Conservation (phyloP, 2,329 filamentous ascomycete genomes). For the Sporothrix brunneoviolacea region DNA sequence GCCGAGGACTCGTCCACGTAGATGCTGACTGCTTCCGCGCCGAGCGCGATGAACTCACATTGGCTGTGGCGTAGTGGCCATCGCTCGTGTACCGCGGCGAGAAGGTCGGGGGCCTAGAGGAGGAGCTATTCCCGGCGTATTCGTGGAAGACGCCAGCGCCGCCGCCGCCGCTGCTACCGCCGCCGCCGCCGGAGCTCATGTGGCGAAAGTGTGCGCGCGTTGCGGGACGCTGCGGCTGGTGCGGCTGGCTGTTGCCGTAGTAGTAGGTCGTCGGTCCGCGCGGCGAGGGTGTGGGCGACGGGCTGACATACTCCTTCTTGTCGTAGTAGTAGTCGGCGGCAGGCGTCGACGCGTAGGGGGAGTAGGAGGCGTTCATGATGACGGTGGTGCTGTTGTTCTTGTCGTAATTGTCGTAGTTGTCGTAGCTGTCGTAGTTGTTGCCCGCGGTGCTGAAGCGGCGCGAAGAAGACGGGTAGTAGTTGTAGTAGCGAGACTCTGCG, state of each 20-base stretch:
- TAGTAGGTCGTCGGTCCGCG: slow-evolving; percentile 40
- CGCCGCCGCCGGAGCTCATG: slow-evolving; percentile 32
- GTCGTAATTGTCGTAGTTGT: background rate
- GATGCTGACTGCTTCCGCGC: slow-evolving; percentile 33
- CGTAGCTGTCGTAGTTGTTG: background rate
- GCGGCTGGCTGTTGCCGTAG: no score
- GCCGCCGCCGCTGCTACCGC: slow-evolving; percentile 26
- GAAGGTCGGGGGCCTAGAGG: slow-evolving; percentile 39
- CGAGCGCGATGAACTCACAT: slow-evolving; percentile 53
- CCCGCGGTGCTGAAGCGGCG: slow-evolving; percentile 4
- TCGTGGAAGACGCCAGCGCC: slow-evolving; percentile 30
- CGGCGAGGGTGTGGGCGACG: slow-evolving; percentile 52
- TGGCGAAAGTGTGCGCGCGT: slow-evolving; percentile 46
- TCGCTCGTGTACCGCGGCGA: slow-evolving; percentile 57
- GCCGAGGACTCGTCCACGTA: slow-evolving; percentile 39
- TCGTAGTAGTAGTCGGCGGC: slow-evolving; percentile 45
- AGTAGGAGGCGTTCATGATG: slow-evolving; percentile 35
- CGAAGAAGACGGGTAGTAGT: slow-evolving; percentile 8
- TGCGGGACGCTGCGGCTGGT: slow-evolving; percentile 40
- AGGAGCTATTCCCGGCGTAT: slow-evolving; percentile 31
- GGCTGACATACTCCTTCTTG: slow-evolving; percentile 43
- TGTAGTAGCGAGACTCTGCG: slow-evolving; percentile 1
- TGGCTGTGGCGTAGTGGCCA: slow-evolving; percentile 57
- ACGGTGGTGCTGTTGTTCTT: slow-evolving; percentile 26
- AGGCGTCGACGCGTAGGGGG: slow-evolving; percentile 42